phyloP scores from a whole-genome alignment of 495 filamentous ascomycete genomes.

The Xylaria palmicola region DNA sequence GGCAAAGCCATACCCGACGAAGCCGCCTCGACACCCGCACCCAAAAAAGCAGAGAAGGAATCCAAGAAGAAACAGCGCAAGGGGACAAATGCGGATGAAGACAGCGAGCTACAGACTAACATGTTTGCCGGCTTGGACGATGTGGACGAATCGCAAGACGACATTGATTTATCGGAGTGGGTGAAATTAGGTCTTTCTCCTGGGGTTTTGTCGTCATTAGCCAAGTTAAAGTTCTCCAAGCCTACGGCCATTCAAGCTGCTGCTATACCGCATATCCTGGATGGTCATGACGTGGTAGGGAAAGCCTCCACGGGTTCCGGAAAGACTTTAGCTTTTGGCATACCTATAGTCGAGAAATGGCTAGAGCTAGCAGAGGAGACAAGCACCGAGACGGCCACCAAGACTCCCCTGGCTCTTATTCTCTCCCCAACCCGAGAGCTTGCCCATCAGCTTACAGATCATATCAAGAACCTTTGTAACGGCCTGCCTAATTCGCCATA shows the following conservation, averaged over 20 bases:
- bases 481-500: slow-evolving; percentile 63
- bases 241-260: slow-evolving; percentile 77
- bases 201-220: slow-evolving; percentile 66
- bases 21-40: not conserved
- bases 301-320: slow-evolving; percentile 83
- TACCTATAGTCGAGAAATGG: slow-evolving; percentile 72
- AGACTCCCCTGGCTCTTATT: slow-evolving; percentile 75
- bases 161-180: slow-evolving; percentile 74
- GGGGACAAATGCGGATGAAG: slow-evolving; percentile 30
- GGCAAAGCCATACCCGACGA: slow-evolving; percentile 11
- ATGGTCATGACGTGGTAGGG: slow-evolving; percentile 73
- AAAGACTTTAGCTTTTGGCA: slow-evolving; percentile 80
- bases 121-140: slow-evolving; percentile 40
- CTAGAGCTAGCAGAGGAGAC: slow-evolving; percentile 41
- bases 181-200: slow-evolving; percentile 65
- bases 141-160: slow-evolving; percentile 39
- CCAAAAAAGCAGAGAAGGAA: slow-evolving; percentile 9
- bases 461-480: slow-evolving; percentile 70
- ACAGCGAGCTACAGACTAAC: slow-evolving; percentile 38
- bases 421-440: slow-evolving; percentile 90
- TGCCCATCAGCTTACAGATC: slow-evolving; percentile 82
- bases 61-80: slow-evolving; percentile 42
- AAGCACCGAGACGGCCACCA: slow-evolving; percentile 31
- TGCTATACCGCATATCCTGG: slow-evolving; percentile 74
- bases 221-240: slow-evolving; percentile 71